Evolutionary conservation across 352 stramenopile genomes (phyloP).

Genomic region (Globisporangium abappressorium): DNA sequence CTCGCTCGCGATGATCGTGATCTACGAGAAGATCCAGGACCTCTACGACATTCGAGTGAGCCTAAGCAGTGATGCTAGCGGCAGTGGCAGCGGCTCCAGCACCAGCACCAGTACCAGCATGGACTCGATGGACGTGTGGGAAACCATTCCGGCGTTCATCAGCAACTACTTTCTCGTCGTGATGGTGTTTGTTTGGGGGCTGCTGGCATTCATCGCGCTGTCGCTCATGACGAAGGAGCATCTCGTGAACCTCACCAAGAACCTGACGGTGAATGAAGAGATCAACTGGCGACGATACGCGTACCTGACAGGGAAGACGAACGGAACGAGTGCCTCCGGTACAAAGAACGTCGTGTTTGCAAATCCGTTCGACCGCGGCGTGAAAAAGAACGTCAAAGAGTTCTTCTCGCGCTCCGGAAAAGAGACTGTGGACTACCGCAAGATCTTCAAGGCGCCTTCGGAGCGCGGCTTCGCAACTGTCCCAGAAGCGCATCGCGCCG

Average conservation of each 20-base stretch:
- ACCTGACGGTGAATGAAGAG: conserved; percentile 80
- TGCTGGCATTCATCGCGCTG: conserved; percentile 45
- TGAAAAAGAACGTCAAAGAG: conserved; percentile 40
- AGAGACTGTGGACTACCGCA: conserved; percentile 38
- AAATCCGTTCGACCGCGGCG: conserved; percentile 48
- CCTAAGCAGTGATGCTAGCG: not conserved
- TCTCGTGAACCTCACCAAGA: conserved; percentile 56
- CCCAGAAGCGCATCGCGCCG: conserved; percentile 14
- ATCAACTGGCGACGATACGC: conserved; percentile 82
- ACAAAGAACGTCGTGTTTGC: conserved; percentile 15
- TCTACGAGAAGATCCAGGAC: conserved; percentile 36
- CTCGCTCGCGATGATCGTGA: conserved; percentile 37
- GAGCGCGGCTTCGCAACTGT: conserved; percentile 13
- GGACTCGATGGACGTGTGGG: conserved; percentile 52
- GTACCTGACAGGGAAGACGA: conserved; percentile 46
- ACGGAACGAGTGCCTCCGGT: not conserved
- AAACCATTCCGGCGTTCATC: conserved; percentile 51
- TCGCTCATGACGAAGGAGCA: conserved; percentile 68
- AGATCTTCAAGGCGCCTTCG: conserved; percentile 30
- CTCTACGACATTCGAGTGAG: conserved; percentile 27
- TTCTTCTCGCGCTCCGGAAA: conserved; percentile 42
- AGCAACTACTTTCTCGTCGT: conserved; percentile 52
- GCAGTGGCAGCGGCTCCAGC: conserved; percentile 14
- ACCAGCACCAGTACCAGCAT: conserved; percentile 23
- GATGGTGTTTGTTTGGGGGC: conserved; percentile 57